Conservation (phyloP, 257 asterid genomes). For the Leptodermis oblonga region DNA sequence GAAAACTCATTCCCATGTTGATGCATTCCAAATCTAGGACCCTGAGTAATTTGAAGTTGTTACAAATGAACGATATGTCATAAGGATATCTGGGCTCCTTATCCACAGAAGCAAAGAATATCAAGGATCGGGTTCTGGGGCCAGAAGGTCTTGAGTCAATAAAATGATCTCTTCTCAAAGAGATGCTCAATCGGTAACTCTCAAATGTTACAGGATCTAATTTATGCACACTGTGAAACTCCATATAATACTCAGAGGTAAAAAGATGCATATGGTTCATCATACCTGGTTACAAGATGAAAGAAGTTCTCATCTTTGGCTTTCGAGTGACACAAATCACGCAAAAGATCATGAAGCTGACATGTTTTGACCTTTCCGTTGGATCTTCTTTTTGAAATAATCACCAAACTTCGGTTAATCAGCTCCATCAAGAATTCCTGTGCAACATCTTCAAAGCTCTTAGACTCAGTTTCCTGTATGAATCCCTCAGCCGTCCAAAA, state of each 20-base stretch:
- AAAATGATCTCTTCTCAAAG: too few relatives aligned
- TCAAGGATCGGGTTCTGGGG: background rate
- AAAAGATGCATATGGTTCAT: conserved; percentile 2
- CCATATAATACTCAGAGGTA: background rate
- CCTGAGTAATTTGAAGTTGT: conserved; percentile 4
- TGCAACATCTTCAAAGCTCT: too few relatives aligned
- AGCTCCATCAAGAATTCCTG: too few relatives aligned
- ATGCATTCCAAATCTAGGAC: conserved; percentile 4
- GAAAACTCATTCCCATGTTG: background rate
- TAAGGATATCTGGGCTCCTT: background rate
- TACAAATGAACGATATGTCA: background rate
- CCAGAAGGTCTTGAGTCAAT: conserved; percentile 7
- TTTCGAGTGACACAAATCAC: too few relatives aligned
- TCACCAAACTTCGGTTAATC: background rate
- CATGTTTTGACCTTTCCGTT: conserved; percentile 3
- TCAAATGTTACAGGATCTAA: background rate
- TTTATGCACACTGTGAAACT: background rate
- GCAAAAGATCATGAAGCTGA: conserved; percentile 5
- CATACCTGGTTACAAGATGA: background rate
- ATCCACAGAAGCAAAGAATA: conserved; percentile 14
- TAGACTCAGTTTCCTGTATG: background rate
- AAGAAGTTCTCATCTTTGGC: background rate
- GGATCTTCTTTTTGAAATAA: background rate
- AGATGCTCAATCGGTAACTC: too few relatives aligned
- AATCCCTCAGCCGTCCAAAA: conserved; percentile 19